Base-by-base conservation (phyloP, 495 filamentous ascomycete genomes). In the Tuber umbilicatum region DNA sequence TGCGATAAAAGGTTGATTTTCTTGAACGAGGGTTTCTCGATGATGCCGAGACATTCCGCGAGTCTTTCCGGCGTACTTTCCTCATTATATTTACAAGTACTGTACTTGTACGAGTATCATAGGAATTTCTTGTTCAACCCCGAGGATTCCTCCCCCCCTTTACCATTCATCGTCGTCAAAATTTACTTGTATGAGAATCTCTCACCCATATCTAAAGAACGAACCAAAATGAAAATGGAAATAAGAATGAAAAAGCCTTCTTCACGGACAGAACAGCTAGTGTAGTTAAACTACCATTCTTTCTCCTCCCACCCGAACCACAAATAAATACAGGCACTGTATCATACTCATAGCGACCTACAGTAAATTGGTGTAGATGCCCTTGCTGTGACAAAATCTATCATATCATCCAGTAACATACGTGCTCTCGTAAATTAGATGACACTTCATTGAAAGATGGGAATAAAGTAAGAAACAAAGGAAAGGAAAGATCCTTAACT, bases 1-100 rank as follows among this genome's bases (percentile, higher is more conserved):
- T 75, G 50, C 55, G 64, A 70, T 40, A 43, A 42, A 69, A 6
- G n/a, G n/a, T 45, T 23, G 68, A 35, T 35, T 17, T 35, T 64
- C 55, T 35, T 17, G 55, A 35, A 19, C 2, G 27, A 35, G 55
- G 27, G 14, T 60, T 64, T 35, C 5, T 27, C 55, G 55, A 64
- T 64, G 55, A 35, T 64, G 55, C 55, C 55, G 55, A 35, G 55
- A 64, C 55, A 64, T 35, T 12, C 55, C 4, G 14, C 55, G 3
- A 31, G 31, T 35, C 4, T 27, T 16, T 64, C 55, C 55, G 27
- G 27, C 55, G 4, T 64, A 19, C 27, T 17, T 50, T 50, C 45
- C 39, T 37, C n/a, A 21, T n/a, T n/a, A n/a, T n/a, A n/a, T n/a
- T n/a, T n/a, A n/a, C n/a, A n/a, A 21, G 43, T 47, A 42, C 41